These are phyloP conservation scores for Candida alai DNA, from an alignment of 805 yeast genomes.

Conservation along the genomic window DNA sequence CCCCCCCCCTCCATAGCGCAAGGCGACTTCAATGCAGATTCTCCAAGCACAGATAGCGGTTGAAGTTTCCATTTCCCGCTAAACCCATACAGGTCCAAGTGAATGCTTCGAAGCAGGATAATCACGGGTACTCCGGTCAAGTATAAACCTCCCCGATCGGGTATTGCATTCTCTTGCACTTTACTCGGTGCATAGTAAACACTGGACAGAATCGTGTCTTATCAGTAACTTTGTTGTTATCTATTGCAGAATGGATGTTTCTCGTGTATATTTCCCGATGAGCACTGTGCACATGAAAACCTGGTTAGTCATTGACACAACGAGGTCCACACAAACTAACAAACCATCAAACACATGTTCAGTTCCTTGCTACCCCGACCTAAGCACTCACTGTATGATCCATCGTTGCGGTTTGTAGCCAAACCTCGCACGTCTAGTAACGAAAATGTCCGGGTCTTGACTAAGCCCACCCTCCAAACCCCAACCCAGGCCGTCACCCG, in stretches of 20 bases:
- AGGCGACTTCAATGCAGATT: too few relatives aligned
- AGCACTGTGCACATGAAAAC: neutral
- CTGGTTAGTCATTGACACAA: neutral
- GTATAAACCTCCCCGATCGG: too few relatives aligned
- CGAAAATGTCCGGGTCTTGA: conserved; percentile 5
- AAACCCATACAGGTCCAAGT: too few relatives aligned
- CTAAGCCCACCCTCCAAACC: conserved; percentile 3
- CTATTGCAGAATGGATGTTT: conserved; percentile 5
- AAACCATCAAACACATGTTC: conserved; percentile 20
- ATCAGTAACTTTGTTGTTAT: neutral
- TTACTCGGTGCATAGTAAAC: too few relatives aligned
- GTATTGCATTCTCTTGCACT: too few relatives aligned
- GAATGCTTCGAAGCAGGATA: too few relatives aligned
- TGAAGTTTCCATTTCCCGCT: too few relatives aligned
- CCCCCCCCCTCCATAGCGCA: too few relatives aligned
- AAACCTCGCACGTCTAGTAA: conserved; percentile 9
- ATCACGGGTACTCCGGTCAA: too few relatives aligned
- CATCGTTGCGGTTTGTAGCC: conserved; percentile 1
- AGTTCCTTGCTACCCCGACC: conserved; percentile 35
- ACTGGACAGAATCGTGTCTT: too few relatives aligned
- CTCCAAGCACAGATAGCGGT: too few relatives aligned
- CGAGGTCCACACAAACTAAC: neutral
- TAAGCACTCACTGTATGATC: conserved; percentile 18
- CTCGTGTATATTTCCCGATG: neutral
- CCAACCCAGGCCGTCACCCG: conserved; percentile 4